Percentiles rank a stretch among this genome's conserved stretches.
phyloP scores from a whole-genome alignment of 495 filamentous ascomycete genomes.

The Podospora sp. region DNA sequence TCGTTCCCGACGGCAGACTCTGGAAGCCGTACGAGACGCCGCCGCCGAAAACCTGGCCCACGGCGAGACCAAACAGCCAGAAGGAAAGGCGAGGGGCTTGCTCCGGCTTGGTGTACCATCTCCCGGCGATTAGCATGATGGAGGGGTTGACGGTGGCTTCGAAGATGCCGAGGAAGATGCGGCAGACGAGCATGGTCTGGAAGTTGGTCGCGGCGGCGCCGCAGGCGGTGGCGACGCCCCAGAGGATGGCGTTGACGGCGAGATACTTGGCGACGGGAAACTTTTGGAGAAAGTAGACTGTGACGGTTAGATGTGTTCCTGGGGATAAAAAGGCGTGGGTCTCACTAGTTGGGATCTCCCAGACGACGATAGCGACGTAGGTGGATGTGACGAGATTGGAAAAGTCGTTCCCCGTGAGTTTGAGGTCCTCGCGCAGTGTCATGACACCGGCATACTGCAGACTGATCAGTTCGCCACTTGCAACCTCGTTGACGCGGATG shows the following conservation, averaged over 20 bases:
- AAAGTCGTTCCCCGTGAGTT: constrained; percentile 41
- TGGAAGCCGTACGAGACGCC: constrained; percentile 64
- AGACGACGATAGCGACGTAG: constrained; percentile 27
- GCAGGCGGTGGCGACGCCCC: constrained; percentile 45
- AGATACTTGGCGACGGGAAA: constrained; percentile 61
- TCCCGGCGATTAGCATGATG: constrained; percentile 54
- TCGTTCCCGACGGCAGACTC: constrained; percentile 42
- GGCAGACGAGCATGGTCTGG: constrained; percentile 43
- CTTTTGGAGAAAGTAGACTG: constrained; percentile 49
- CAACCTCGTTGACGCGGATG: background rate
- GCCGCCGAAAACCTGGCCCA: constrained; percentile 65
- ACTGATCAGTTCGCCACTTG: background rate
- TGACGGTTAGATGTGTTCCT: background rate
- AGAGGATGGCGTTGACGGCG: constrained; percentile 55
- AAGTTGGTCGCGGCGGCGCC: constrained; percentile 39
- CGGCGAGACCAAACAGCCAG: constrained; percentile 65
- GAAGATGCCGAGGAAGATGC: constrained; percentile 62
- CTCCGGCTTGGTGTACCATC: constrained; percentile 66
- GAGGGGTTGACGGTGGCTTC: constrained; percentile 64
- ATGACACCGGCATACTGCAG: constrained; percentile 45
- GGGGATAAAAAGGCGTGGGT: background rate
- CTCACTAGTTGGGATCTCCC: constrained; percentile 34
- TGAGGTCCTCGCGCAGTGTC: constrained; percentile 37
- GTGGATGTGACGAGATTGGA: constrained; percentile 37
- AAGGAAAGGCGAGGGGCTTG: constrained; percentile 61